A percentile compares a stretch with the other conserved stretches of the same genome.
Conservation (phyloP, 768 basidiomycete species). For the Pisolithus sp. region DNA sequence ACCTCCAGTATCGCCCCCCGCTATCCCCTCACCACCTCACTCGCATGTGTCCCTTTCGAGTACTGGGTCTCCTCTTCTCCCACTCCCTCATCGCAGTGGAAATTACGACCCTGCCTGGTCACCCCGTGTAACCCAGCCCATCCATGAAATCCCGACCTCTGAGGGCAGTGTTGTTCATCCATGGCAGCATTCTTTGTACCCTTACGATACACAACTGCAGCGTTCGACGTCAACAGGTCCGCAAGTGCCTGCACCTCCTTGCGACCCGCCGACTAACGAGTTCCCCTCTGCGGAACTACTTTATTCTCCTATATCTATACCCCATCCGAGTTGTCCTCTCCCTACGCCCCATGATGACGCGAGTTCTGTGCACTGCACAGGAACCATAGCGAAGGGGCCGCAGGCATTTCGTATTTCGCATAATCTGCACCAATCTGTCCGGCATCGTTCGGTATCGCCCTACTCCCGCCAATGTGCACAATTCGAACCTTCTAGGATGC, state of each 20-base stretch:
- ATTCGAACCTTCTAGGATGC: conserved; percentile 17
- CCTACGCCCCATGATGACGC: conserved; percentile 9
- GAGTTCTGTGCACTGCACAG: conserved; percentile 19
- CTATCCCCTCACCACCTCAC: conserved; percentile 10
- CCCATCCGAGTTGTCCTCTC: conserved; percentile 13
- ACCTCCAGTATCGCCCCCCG: conserved; percentile 26
- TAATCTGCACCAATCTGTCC: conserved; percentile 50
- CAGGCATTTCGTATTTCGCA: conserved; percentile 52
- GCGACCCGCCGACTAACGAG: conserved; percentile 26
- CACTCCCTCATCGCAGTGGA: background rate
- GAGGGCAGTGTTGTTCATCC: conserved; percentile 7
- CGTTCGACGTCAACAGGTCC: conserved; percentile 52
- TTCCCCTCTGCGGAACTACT: conserved; percentile 18
- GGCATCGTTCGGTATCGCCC: conserved; percentile 58
- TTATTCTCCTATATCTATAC: conserved; percentile 23
- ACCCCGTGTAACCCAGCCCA: conserved; percentile 1
- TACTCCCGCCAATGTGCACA: conserved; percentile 49
- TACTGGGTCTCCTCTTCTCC: conserved; percentile 21
- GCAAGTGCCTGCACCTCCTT: conserved; percentile 24
- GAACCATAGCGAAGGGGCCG: conserved; percentile 54
- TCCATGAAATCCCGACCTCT: conserved; percentile 2
- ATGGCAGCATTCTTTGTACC: conserved; percentile 14
- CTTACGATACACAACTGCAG: conserved; percentile 34
- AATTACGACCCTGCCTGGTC: conserved; percentile 7
- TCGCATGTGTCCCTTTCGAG: conserved; percentile 12